Conservation (phyloP, 2,329 filamentous ascomycete species). For the Fonsecaea nubica region DNA sequence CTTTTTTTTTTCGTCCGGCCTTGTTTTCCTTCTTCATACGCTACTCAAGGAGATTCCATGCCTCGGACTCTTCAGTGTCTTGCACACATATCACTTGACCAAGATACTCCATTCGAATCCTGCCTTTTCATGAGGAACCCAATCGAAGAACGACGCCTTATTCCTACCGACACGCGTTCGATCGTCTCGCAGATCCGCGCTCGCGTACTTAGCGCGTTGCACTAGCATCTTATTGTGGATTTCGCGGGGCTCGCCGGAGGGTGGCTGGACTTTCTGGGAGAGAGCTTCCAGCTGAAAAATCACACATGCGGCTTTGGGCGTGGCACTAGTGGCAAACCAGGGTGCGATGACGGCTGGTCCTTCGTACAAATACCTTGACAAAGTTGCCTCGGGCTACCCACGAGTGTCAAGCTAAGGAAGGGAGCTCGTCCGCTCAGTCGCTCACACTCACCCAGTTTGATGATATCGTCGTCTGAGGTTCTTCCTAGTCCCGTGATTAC, state of each 20-base stretch:
- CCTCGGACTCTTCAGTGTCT: background rate
- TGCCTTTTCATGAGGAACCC: background rate
- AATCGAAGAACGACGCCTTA: background rate
- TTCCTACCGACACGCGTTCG: background rate
- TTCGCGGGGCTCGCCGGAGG: conserved; percentile 20
- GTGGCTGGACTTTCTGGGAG: background rate
- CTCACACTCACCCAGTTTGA: too few relatives aligned
- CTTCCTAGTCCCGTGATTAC: background rate
- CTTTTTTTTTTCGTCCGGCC: background rate
- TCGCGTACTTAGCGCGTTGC: conserved; percentile 24
- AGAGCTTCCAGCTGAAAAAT: background rate
- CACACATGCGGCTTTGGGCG: background rate
- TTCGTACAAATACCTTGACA: background rate
- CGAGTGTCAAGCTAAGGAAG: background rate
- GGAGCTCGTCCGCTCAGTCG: too few relatives aligned
- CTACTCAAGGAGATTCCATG: background rate
- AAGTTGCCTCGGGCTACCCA: background rate
- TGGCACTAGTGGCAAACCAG: background rate
- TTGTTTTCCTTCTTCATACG: background rate
- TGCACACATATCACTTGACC: too few relatives aligned
- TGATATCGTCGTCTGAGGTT: background rate
- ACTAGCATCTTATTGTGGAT: conserved; percentile 11
- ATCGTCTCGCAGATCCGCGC: conserved; percentile 11
- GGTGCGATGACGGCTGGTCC: background rate
- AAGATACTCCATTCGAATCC: background rate